A percentile compares a stretch with the other conserved stretches of the same genome.
phyloP scores from a whole-genome alignment of 2,329 filamentous ascomycete genomes.

The Phyllosticta citrichinensis region DNA sequence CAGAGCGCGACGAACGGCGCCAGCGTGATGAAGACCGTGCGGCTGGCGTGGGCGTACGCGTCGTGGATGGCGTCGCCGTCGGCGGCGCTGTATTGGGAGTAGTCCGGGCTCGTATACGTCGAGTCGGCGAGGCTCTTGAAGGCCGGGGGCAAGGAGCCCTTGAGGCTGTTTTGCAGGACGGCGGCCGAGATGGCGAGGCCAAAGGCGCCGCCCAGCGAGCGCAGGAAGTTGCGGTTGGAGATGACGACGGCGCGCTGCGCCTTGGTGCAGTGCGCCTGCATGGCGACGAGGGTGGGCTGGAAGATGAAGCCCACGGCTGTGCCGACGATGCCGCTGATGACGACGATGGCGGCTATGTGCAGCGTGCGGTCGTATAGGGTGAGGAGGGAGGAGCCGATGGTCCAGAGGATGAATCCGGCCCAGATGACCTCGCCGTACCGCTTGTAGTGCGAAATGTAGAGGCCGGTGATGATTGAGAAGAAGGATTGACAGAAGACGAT shows the following conservation, averaged over 20 bases:
- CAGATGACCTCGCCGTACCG: conserved; percentile 52
- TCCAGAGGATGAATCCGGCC: conserved; percentile 38
- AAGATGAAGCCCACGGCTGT: conserved; percentile 39
- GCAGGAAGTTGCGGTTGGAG: conserved; percentile 52
- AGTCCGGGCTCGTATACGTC: conserved; percentile 7
- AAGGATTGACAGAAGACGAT: conserved; percentile 40
- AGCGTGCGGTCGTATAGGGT: conserved; percentile 39
- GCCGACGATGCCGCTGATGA: conserved; percentile 41
- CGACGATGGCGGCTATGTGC: conserved; percentile 36
- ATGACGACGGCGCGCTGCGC: conserved; percentile 52
- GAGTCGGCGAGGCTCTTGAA: conserved; percentile 3
- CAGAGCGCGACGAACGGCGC: conserved; percentile 10
- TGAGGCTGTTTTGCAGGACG: conserved; percentile 27
- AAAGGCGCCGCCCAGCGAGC: conserved; percentile 47
- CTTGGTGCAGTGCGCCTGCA: conserved; percentile 43
- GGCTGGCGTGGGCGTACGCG: conserved; percentile 9
- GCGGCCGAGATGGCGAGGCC: conserved; percentile 50
- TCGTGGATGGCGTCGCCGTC: conserved; percentile 5
- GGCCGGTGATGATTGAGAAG: conserved; percentile 41
- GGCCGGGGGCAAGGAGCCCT: conserved; percentile 6
- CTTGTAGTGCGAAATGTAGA: conserved; percentile 47
- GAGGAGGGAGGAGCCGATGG: conserved; percentile 43
- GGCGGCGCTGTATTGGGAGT: not conserved
- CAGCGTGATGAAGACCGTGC: conserved; percentile 10
- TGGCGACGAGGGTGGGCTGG: conserved; percentile 45